phyloP scores from a whole-genome alignment of 2,329 filamentous ascomycete genomes.

The Cytospora paraplurivora region DNA sequence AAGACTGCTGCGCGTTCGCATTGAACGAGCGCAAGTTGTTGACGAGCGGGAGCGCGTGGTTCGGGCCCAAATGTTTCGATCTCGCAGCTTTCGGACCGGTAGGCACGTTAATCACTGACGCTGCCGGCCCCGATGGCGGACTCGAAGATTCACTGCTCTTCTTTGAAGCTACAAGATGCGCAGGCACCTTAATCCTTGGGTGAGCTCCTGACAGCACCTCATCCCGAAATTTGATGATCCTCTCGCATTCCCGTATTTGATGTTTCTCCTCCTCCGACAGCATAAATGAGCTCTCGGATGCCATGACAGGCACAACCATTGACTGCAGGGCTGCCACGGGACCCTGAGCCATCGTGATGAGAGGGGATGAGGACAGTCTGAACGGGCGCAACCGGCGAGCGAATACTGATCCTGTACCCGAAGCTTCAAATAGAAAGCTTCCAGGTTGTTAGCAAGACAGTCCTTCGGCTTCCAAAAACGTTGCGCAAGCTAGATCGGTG shows the following conservation, averaged over 20 bases:
- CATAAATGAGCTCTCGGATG: conserved; percentile 29
- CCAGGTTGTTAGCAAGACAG: conserved; percentile 14
- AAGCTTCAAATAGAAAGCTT: conserved; percentile 9
- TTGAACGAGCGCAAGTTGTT: conserved; percentile 41
- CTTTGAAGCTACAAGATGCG: conserved; percentile 41
- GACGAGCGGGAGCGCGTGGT: conserved; percentile 26
- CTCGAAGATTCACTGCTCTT: conserved; percentile 30
- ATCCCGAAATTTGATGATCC: conserved; percentile 80
- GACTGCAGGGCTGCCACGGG: conserved; percentile 26
- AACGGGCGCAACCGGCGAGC: conserved; percentile 16
- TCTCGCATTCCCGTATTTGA: conserved; percentile 72
- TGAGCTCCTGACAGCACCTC: conserved; percentile 77
- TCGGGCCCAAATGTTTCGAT: conserved; percentile 26
- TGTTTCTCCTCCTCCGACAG: conserved; percentile 51
- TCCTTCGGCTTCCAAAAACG: conserved; percentile 10
- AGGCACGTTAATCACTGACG: conserved; percentile 21
- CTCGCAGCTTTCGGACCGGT: conserved; percentile 25
- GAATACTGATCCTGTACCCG: conserved; percentile 17
- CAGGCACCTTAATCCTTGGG: conserved; percentile 59
- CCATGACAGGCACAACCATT: conserved; percentile 15
- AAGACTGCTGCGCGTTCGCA: conserved; percentile 40
- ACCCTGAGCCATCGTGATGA: conserved; percentile 30
- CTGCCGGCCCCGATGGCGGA: conserved; percentile 26
- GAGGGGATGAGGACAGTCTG: conserved; percentile 1
- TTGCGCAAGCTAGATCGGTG: conserved; percentile 6